Conservation (phyloP, 2,329 filamentous ascomycete species). For the Grosmannia clavigera region DNA sequence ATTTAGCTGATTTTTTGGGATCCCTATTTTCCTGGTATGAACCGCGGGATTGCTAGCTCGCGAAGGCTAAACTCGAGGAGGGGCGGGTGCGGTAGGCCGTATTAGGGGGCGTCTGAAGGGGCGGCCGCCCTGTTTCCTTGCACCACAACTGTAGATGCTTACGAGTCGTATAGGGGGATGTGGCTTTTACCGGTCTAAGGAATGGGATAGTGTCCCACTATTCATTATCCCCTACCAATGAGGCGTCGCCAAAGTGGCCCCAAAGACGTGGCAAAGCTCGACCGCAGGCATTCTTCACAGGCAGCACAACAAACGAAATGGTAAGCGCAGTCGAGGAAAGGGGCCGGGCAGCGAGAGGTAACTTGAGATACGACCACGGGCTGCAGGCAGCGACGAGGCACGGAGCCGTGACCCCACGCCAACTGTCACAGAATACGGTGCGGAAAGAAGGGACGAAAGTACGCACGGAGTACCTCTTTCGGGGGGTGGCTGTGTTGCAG, state of each 20-base stretch:
- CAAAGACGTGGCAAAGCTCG: no score
- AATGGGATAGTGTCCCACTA: background rate
- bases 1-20: background rate
- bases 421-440: background rate
- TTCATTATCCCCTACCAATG: background rate
- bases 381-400: no score
- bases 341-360: no score
- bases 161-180: background rate
- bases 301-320: no score
- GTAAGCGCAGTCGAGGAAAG: no score
- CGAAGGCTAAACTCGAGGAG: slow-evolving; percentile 1
- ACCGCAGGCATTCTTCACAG: no score
- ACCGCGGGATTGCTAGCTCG: background rate
- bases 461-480: background rate
- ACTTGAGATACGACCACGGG: no score
- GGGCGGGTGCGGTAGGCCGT: background rate
- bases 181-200: background rate
- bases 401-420: no score
- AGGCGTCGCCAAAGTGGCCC: background rate
- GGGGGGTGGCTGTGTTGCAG: background rate
- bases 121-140: background rate
- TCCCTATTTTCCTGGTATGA: background rate
- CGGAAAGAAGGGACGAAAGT: background rate
- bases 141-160: background rate
- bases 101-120: background rate